phyloP scores from a whole-genome alignment of 2,329 filamentous ascomycete genomes.

The Nothophaeocryptopus gaeumannii region DNA sequence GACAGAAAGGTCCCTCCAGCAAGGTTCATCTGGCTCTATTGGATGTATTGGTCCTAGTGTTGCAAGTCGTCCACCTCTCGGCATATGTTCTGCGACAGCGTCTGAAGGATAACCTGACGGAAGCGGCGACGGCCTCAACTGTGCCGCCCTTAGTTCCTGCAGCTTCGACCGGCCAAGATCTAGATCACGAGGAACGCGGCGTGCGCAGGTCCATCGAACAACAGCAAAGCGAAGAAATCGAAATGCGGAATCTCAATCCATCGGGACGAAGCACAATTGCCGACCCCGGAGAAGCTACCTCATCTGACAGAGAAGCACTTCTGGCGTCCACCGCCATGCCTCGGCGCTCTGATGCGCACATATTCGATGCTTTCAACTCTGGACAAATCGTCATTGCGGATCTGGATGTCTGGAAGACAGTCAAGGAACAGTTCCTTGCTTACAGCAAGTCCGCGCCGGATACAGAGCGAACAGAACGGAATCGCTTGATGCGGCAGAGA shows the following conservation, averaged over 20 bases:
- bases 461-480: constrained; percentile 3
- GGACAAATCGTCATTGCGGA: constrained; percentile 48
- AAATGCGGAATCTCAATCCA: constrained; percentile 38
- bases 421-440: constrained; percentile 42
- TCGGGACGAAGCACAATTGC: constrained; percentile 16
- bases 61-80: constrained; percentile 59
- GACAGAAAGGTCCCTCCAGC: constrained; percentile 57
- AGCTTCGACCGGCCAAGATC: constrained; percentile 45
- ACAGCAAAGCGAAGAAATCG: constrained; percentile 39
- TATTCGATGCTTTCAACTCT: constrained; percentile 46
- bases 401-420: constrained; percentile 41
- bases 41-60: constrained; percentile 52
- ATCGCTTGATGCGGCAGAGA: constrained; percentile 18
- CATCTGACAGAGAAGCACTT: constrained; percentile 20
- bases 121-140: constrained; percentile 21
- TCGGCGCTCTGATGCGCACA: constrained; percentile 32
- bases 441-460: constrained; percentile 33
- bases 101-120: constrained; percentile 37
- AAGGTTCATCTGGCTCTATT: constrained; percentile 52
- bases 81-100: constrained; percentile 53
- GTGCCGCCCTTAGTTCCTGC: constrained; percentile 15
- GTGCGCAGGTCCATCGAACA: constrained; percentile 41
- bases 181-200: constrained; percentile 60
- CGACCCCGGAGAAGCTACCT: constrained; percentile 8
- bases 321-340: constrained; percentile 16